Evolutionary conservation across 257 asterid genomes (phyloP).

Genomic region (Lantana camara): DNA sequence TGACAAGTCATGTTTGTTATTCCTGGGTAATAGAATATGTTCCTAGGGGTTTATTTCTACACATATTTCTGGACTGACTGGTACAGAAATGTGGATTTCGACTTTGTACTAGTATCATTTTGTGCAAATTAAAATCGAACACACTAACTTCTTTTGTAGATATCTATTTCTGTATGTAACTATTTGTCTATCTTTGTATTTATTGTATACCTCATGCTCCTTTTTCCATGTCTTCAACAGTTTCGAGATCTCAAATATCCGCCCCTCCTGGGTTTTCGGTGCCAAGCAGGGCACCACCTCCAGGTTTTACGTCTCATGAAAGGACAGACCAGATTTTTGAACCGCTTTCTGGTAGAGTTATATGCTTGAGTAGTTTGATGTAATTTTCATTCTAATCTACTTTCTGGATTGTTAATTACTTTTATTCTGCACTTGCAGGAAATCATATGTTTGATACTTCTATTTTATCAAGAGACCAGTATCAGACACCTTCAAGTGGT

Average conservation of each 20-base stretch:
- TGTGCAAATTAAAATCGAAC: background rate
- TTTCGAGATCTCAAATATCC: conserved; percentile 77
- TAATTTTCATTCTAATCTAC: background rate
- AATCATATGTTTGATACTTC: conserved; percentile 51
- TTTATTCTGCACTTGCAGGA: conserved; percentile 51
- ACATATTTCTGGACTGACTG: background rate
- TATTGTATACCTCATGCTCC: conserved; percentile 17
- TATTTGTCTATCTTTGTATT: conserved; percentile 7
- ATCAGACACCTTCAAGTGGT: conserved; percentile 55
- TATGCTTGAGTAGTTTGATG: background rate
- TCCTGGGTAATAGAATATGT: too few relatives aligned
- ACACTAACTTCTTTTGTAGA: background rate
- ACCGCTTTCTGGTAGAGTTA: conserved; percentile 52
- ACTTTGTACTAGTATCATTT: background rate
- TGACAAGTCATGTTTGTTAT: too few relatives aligned
- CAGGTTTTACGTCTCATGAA: conserved; percentile 84
- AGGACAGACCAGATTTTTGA: conserved; percentile 59
- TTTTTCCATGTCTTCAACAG: conserved; percentile 44
- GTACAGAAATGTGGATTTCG: background rate
- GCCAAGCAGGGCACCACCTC: conserved; percentile 85
- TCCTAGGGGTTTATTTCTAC: too few relatives aligned
- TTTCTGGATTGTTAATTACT: background rate
- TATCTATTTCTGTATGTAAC: too few relatives aligned
- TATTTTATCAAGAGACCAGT: conserved; percentile 59
- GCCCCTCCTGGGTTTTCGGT: conserved; percentile 95